phyloP scores from a whole-genome alignment of 75 land plant genomes.

The Pinus tabuliformis region DNA sequence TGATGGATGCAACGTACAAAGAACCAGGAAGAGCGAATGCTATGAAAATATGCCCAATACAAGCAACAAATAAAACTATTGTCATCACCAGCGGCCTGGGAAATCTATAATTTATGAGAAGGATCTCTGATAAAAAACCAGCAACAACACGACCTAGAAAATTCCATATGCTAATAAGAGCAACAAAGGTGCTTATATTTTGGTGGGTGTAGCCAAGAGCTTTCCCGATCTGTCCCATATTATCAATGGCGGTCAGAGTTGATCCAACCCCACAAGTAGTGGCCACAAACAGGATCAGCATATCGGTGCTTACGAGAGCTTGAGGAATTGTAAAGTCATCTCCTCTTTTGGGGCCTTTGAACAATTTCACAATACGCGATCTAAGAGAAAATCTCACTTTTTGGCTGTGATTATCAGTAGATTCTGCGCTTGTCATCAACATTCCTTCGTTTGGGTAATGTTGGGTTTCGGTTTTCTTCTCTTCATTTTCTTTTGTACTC shows the following conservation, averaged over 20 bases:
- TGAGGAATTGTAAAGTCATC: constrained; percentile 55
- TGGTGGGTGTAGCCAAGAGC: constrained; percentile 41
- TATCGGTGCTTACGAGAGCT: constrained; percentile 50
- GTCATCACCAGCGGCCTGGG: constrained; percentile 25
- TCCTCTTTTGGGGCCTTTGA: constrained; percentile 32
- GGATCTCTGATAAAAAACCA: constrained; percentile 56
- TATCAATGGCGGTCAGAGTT: constrained; percentile 45
- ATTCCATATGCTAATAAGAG: constrained; percentile 70
- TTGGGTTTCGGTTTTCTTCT: neutral
- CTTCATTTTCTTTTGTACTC: neutral
- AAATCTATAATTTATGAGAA: constrained; percentile 24
- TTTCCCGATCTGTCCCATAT: constrained; percentile 51
- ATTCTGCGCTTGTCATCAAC: neutral
- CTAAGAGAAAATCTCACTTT: neutral
- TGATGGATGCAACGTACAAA: constrained; percentile 45
- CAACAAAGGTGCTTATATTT: constrained; percentile 43
- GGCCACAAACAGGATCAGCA: constrained; percentile 15
- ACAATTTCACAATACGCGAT: constrained; percentile 15
- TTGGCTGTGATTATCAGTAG: neutral
- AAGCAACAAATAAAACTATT: constrained; percentile 11
- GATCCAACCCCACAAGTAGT: constrained; percentile 51
- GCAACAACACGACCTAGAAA: constrained; percentile 45
- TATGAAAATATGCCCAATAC: constrained; percentile 35
- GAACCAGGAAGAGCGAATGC: constrained; percentile 33
- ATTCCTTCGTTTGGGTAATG: neutral